Conservation (phyloP, 1,139 yeast genomes). For the Blastobotrys serpentis region DNA sequence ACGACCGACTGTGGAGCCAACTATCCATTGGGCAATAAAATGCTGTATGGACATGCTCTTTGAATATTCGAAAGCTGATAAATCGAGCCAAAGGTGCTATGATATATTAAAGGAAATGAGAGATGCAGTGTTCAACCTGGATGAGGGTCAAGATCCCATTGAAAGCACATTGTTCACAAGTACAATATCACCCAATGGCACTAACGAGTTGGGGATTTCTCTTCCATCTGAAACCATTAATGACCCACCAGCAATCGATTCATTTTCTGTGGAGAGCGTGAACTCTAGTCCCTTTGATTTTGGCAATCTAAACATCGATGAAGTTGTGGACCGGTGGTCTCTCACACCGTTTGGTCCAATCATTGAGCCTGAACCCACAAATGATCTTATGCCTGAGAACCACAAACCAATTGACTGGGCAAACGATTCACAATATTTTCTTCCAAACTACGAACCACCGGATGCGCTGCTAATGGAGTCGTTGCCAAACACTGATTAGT, state of each 20-base stretch:
- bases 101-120: slow-evolving; percentile 8
- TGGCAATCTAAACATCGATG: slow-evolving; percentile 7
- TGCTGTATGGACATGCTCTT: slow-evolving; percentile 3
- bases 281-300: slow-evolving; percentile 7
- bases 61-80: slow-evolving; percentile 4
- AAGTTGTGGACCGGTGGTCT: slow-evolving; percentile 4
- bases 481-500: neutral
- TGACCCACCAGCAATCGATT: neutral
- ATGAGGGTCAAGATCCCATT: neutral
- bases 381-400: neutral
- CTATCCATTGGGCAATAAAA: slow-evolving; percentile 3
- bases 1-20: slow-evolving; percentile 5
- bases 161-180: neutral
- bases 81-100: neutral
- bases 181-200: neutral
- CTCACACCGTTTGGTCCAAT: slow-evolving; percentile 7
- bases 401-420: neutral
- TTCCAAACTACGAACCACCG: slow-evolving; percentile 4
- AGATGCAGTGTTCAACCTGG: slow-evolving; percentile 1
- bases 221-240: neutral
- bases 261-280: slow-evolving; percentile 2
- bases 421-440: neutral
- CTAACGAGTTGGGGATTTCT: neutral
- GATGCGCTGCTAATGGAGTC: slow-evolving; percentile 6
- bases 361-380: neutral